Percentiles rank a stretch among this genome's conserved stretches.
Evolutionary conservation across 305 asterid genomes (phyloP).

Genomic region (Solanum hybrid): DNA sequence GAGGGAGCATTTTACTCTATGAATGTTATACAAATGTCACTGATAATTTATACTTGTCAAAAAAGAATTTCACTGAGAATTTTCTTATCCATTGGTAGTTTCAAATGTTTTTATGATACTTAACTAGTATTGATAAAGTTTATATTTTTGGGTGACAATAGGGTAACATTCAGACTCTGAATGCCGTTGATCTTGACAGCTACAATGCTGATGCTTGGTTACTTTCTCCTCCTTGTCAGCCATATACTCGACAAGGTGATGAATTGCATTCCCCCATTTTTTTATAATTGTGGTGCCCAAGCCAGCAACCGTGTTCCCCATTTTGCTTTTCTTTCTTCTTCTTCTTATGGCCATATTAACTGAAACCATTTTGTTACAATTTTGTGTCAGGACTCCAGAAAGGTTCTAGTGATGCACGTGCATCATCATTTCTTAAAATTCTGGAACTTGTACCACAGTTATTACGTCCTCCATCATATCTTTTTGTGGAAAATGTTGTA

Average conservation of each 20-base stretch:
- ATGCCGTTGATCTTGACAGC: slow-evolving; percentile 67
- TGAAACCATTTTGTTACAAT: neutral
- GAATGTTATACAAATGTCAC: neutral
- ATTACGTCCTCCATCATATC: slow-evolving; percentile 59
- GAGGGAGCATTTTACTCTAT: neutral
- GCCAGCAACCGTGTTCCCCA: neutral
- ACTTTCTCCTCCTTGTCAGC: slow-evolving; percentile 96
- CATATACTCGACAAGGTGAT: slow-evolving; percentile 91
- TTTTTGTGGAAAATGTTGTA: slow-evolving; percentile 95
- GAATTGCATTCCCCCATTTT: neutral
- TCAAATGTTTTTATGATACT: too few relatives aligned
- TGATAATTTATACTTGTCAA: neutral
- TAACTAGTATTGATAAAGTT: neutral
- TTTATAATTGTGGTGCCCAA: neutral
- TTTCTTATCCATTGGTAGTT: neutral
- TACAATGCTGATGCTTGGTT: slow-evolving; percentile 80
- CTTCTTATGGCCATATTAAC: neutral
- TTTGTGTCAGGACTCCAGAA: slow-evolving; percentile 69
- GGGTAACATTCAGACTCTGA: slow-evolving; percentile 94
- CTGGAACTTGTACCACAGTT: slow-evolving; percentile 72
- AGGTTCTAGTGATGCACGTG: slow-evolving; percentile 91
- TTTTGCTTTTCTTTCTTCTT: neutral
- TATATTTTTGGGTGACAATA: slow-evolving; percentile 22
- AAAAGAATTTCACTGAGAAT: neutral
- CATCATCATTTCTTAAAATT: slow-evolving; percentile 77